Percentiles rank a stretch among this genome's conserved stretches.
Evolutionary conservation across 1,284 basidiomycete species (phyloP).

Genomic region (Flammula alnicola): DNA sequence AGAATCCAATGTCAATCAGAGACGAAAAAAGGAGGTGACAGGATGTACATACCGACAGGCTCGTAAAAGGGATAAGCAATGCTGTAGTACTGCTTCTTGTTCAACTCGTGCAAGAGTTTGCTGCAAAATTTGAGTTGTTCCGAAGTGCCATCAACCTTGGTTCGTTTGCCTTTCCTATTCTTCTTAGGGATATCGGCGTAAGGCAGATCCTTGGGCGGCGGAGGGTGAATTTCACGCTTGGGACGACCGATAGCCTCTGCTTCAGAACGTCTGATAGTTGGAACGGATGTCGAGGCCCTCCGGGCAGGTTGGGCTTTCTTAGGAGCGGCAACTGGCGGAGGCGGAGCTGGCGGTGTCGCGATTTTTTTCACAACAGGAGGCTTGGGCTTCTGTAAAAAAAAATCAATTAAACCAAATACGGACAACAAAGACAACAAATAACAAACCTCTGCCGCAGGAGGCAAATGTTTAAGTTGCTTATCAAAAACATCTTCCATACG

Average conservation of each 20-base stretch:
- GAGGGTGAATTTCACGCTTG: constrained; percentile 96
- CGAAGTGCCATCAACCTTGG: constrained; percentile 70
- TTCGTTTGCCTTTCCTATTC: constrained; percentile 60
- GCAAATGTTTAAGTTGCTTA: constrained; percentile 85
- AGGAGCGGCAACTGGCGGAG: constrained; percentile 34
- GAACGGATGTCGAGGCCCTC: constrained; percentile 77
- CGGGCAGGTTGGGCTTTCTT: constrained; percentile 60
- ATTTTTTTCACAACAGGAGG: constrained; percentile 58
- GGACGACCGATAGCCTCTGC: constrained; percentile 73
- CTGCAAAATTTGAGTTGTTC: constrained; percentile 88
- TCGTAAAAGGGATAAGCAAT: constrained; percentile 90
- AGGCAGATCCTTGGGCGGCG: constrained; percentile 88
- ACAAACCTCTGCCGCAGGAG: constrained; percentile 75
- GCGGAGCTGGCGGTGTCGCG: constrained; percentile 47
- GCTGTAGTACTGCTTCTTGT: constrained; percentile 78
- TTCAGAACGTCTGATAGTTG: constrained; percentile 77
- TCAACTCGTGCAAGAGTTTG: constrained; percentile 78
- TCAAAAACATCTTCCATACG: constrained; percentile 87
- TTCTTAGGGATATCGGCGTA: constrained; percentile 82
- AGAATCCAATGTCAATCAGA: constrained; percentile 14
- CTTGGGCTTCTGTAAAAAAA: constrained; percentile 43
- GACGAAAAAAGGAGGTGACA: constrained; percentile 13
- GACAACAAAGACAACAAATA: constrained; percentile 17
- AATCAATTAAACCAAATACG: constrained; percentile 18
- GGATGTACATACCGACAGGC: constrained; percentile 76